phyloP scores from a whole-genome alignment of 1,284 basidiomycete genomes.

The Wallemia hederae region DNA sequence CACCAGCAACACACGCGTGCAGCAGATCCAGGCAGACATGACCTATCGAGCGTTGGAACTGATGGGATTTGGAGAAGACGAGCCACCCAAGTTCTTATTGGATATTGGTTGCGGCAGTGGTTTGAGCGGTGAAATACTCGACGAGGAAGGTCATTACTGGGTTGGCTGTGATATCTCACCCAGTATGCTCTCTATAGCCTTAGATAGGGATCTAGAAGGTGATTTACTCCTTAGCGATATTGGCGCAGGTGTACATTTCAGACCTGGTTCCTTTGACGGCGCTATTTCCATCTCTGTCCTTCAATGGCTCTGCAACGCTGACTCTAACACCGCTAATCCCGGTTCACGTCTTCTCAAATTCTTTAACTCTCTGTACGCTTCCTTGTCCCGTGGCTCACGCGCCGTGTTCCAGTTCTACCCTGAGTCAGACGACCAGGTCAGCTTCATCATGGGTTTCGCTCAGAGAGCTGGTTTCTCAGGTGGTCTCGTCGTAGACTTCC shows the following conservation, averaged over 20 bases:
- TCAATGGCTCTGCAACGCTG: constrained; percentile 95
- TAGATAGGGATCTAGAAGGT: constrained; percentile 75
- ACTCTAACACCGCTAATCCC: constrained; percentile 71
- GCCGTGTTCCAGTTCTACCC: constrained; percentile 93
- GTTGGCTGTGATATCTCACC: constrained; percentile 83
- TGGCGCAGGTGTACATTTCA: constrained; percentile 74
- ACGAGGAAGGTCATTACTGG: constrained; percentile 83
- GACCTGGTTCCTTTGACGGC: constrained; percentile 88
- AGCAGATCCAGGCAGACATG: constrained; percentile 94
- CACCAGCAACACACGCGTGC: constrained; percentile 72
- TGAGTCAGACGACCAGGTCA: constrained; percentile 76
- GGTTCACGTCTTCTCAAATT: constrained; percentile 71
- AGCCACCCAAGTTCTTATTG: constrained; percentile 47
- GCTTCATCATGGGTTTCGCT: constrained; percentile 74
- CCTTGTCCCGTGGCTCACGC: constrained; percentile 65
- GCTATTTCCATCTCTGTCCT: constrained; percentile 95
- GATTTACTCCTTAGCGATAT: constrained; percentile 80
- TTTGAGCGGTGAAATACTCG: constrained; percentile 83
- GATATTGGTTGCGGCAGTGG: constrained; percentile 98
- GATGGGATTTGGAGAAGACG: constrained; percentile 41
- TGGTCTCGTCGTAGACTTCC: constrained; percentile 86
- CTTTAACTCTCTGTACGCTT: constrained; percentile 85
- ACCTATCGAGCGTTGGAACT: constrained; percentile 83
- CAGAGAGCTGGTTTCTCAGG: constrained; percentile 90
- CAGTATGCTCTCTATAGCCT: constrained; percentile 86